These are phyloP conservation scores for Mycena galopus DNA, from an alignment of 768 basidiomycete species.

Conservation along the genomic window DNA sequence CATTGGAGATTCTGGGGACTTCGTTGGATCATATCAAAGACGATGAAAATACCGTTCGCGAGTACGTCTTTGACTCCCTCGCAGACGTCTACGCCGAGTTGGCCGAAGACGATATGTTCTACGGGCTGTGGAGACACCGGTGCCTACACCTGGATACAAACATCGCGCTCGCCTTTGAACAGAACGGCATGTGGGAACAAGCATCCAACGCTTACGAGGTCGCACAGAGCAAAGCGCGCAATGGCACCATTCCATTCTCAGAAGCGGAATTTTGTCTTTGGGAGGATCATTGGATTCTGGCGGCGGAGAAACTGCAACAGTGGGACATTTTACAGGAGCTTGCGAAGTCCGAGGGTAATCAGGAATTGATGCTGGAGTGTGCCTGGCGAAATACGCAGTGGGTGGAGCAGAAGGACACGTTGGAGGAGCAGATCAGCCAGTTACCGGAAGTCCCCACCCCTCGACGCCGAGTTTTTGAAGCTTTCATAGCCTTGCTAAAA, in stretches of 20 bases:
- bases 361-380: constrained; percentile 93
- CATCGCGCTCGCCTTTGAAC: constrained; percentile 88
- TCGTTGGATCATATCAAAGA: constrained; percentile 86
- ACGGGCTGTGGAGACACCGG: constrained; percentile 94
- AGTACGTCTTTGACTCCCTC: constrained; percentile 89
- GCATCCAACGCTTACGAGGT: constrained; percentile 90
- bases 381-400: constrained; percentile 97
- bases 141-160: constrained; percentile 93
- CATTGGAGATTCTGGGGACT: constrained; percentile 85
- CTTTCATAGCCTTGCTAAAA: constrained; percentile 91
- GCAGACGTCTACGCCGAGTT: constrained; percentile 97
- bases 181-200: constrained; percentile 97
- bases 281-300: constrained; percentile 99
- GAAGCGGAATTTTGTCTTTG: constrained; percentile 97
- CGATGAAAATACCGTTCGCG: constrained; percentile 83
- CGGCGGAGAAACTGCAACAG: constrained; percentile 96
- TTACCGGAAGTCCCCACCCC: constrained; percentile 93
- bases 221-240: constrained; percentile 88
- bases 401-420: constrained; percentile 79
- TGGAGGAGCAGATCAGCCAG: constrained; percentile 86
- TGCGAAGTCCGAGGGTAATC: constrained; percentile 88
- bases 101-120: constrained; percentile 96
- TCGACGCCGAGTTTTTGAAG: constrained; percentile 97
- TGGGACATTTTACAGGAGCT: constrained; percentile 97
- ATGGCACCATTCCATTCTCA: constrained; percentile 87